Base-by-base conservation (phyloP, 225 moss, liverwort and hornwort genomes). In the Thuidium tamariscinum region DNA sequence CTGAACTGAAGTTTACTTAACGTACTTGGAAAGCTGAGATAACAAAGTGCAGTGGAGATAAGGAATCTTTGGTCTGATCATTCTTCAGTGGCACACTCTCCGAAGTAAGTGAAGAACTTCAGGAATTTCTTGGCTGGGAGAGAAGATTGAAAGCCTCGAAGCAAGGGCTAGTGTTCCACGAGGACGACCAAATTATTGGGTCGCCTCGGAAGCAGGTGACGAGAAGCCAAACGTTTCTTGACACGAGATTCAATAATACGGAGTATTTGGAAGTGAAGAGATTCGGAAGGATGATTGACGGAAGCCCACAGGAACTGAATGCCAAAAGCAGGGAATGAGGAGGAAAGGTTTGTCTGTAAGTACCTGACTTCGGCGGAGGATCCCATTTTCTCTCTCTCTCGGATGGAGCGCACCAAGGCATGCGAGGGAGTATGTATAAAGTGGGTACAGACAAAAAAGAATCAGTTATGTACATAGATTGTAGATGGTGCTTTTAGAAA, bases 281-380 rank as follows among this genome's bases (percentile, higher is more conserved):
- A 37, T 39, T 11, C 26, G 2, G 3, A 26, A 26, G 9, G 6
- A 10, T 29, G 6, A 10, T 29, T 15, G 19, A 57, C 23, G 19
- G 52, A 27, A 55, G 54, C 76, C 51, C n/a, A n/a, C n/a, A n/a
- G n/a, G n/a, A n/a, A n/a, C n/a, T n/a, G 48, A n/a, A 64, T 34
- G 72, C 46, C 79, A 83, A 86, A 83, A 89, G 49, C 83, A 79
- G 57, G 34, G 85, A 86, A 82, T 86, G 84, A 80, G 81, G 57
- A 62, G 70, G 46, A 73, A 72, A 64, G 34, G 25, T 71, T 41
- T 49, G 41, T 34, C 55, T 15, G 21, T n/a, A n/a, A n/a, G n/a
- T 69, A 9, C 3, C 51, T 60, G 76, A 32, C 42, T 36, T n/a
- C n/a, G n/a, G n/a, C n/a, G n/a, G n/a, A n/a, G n/a, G n/a, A n/a